Percentiles rank a stretch among this genome's conserved stretches.
Evolutionary conservation across 2,329 filamentous ascomycete species (phyloP).

Genomic region (Diaporthe sp.): DNA sequence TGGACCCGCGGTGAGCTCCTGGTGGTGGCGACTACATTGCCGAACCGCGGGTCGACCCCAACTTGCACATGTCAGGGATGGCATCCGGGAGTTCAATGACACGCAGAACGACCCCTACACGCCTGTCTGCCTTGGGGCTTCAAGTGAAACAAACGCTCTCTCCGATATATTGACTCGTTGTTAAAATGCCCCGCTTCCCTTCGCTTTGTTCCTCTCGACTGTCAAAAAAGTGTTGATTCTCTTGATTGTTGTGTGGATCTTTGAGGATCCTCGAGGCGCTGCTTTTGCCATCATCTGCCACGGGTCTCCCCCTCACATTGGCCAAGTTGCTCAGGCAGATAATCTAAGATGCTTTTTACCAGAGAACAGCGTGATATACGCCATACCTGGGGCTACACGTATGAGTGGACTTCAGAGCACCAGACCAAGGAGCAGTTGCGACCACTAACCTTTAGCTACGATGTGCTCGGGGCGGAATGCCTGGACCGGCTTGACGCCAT

Average conservation of each 20-base stretch:
- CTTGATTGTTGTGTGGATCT: neutral
- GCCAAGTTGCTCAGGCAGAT: neutral
- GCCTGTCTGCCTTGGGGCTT: neutral
- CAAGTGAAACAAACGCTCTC: conserved; percentile 2
- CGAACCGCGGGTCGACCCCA: neutral
- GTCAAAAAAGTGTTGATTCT: neutral
- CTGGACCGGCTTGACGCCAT: conserved; percentile 72
- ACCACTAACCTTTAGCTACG: conserved; percentile 73
- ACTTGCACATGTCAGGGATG: conserved; percentile 4
- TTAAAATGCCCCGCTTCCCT: neutral
- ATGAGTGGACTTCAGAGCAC: conserved; percentile 76
- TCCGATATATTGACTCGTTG: neutral
- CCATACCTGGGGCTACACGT: conserved; percentile 70
- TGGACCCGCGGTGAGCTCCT: neutral
- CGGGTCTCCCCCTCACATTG: neutral
- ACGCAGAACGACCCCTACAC: neutral
- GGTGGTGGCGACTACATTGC: neutral
- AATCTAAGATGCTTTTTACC: conserved; percentile 13
- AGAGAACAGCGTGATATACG: conserved; percentile 36
- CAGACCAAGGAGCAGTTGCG: conserved; percentile 67
- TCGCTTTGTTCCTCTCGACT: neutral
- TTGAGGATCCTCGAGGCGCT: neutral
- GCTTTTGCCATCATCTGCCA: neutral
- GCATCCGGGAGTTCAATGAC: conserved; percentile 10
- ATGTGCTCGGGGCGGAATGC: conserved; percentile 74